A percentile compares a stretch with the other conserved stretches of the same genome.
Conservation (phyloP, 1,284 basidiomycete genomes). For the Thelephora terrestris region DNA sequence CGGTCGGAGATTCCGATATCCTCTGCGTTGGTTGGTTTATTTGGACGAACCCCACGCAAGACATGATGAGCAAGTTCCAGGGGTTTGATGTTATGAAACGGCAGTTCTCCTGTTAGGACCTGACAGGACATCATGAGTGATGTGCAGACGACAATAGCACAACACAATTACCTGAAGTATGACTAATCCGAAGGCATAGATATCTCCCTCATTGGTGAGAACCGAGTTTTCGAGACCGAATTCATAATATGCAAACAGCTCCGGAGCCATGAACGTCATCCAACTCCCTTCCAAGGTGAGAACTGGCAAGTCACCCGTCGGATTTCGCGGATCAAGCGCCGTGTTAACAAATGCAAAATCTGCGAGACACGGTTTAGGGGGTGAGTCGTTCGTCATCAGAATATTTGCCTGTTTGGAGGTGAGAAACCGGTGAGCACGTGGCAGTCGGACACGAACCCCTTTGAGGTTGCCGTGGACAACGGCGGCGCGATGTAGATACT, state of each 20-base stretch:
- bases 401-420: constrained; percentile 2
- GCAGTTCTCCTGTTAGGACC: neutral
- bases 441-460: neutral
- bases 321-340: neutral
- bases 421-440: neutral
- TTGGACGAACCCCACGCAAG: neutral
- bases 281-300: neutral
- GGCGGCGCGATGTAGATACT: constrained; percentile 2
- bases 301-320: neutral
- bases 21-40: neutral
- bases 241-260: neutral
- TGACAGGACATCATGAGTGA: neutral
- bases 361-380: neutral
- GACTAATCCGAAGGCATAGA: neutral
- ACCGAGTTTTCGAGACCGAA: neutral
- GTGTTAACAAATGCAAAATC: constrained; percentile 3
- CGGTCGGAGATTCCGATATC: neutral
- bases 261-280: constrained; percentile 1
- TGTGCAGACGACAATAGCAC: neutral
- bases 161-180: neutral
- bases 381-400: neutral
- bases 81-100: neutral
- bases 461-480: constrained; percentile 7
- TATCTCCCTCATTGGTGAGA: neutral
- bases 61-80: no score